Evolutionary conservation across 495 filamentous ascomycete genomes (phyloP).

Genomic region (Bacidia rubella): DNA sequence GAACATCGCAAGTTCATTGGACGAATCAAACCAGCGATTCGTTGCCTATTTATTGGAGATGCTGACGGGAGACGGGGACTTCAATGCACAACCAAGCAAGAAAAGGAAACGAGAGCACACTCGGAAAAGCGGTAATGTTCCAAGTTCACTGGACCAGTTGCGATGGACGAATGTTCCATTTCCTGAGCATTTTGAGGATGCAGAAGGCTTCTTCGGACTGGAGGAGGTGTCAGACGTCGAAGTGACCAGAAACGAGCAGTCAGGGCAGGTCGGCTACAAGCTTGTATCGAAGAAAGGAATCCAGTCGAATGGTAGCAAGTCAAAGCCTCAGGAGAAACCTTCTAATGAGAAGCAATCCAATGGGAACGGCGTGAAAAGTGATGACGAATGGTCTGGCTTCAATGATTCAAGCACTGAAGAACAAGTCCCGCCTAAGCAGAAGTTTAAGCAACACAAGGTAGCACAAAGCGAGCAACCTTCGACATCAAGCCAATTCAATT

Average conservation of each 20-base stretch:
- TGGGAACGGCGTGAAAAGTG: not conserved
- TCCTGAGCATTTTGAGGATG: conserved; percentile 78
- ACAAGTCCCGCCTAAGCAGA: not conserved
- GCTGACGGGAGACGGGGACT: too few relatives aligned
- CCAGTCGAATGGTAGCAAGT: not conserved
- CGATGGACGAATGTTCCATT: conserved; percentile 71
- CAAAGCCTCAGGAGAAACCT: not conserved
- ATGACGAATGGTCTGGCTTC: conserved; percentile 41
- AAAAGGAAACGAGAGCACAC: not conserved
- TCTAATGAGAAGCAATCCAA: not conserved
- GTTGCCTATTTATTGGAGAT: too few relatives aligned
- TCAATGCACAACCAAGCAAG: too few relatives aligned
- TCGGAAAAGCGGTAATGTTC: not conserved
- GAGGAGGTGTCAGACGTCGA: conserved; percentile 90
- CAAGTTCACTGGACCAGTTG: conserved; percentile 44
- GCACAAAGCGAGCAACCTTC: not conserved
- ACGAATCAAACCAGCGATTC: too few relatives aligned
- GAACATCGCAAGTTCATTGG: too few relatives aligned
- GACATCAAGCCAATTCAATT: not conserved
- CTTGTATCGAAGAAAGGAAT: not conserved
- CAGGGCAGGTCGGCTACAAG: conserved; percentile 33
- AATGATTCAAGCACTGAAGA: conserved; percentile 28
- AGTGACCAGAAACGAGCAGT: conserved; percentile 44
- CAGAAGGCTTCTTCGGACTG: conserved; percentile 86
- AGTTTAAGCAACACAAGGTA: conserved; percentile 14